phyloP scores from a whole-genome alignment of 148 eudicot species.

The Bassia scoparia region DNA sequence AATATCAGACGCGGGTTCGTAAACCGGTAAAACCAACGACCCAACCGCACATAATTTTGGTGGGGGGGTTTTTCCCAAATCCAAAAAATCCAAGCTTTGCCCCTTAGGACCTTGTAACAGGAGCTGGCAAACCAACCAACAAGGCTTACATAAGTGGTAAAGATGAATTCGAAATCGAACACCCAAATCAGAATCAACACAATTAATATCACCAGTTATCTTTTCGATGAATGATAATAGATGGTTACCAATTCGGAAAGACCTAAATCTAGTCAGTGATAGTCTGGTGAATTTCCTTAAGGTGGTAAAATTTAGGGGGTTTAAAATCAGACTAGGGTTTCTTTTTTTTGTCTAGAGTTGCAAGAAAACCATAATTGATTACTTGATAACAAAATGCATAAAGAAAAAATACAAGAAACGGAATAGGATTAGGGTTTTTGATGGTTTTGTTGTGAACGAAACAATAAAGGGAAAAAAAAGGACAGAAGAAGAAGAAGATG shows the following conservation, averaged over 20 bases:
- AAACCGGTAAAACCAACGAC: slow-evolving; percentile 96
- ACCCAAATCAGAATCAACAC: slow-evolving; percentile 41
- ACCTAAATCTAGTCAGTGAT: slow-evolving; percentile 35
- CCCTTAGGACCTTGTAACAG: slow-evolving; percentile 51
- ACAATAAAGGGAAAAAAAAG: background rate
- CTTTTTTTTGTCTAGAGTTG: slow-evolving; percentile 34
- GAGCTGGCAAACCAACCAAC: slow-evolving; percentile 82
- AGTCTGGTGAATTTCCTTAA: slow-evolving; percentile 32
- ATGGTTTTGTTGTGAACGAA: background rate
- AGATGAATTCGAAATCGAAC: slow-evolving; percentile 41
- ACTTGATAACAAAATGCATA: slow-evolving; percentile 5
- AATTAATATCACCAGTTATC: slow-evolving; percentile 23
- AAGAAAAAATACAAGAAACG: background rate
- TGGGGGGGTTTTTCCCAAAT: slow-evolving; percentile 72
- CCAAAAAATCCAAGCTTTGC: slow-evolving; percentile 61
- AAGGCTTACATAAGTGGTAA: slow-evolving; percentile 46
- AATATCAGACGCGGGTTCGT: slow-evolving; percentile 95
- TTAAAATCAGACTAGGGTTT: slow-evolving; percentile 49
- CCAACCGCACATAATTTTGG: slow-evolving; percentile 91
- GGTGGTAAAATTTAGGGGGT: slow-evolving; percentile 53
- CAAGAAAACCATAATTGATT: slow-evolving; percentile 49
- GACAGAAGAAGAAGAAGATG: background rate
- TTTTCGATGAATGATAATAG: slow-evolving; percentile 45
- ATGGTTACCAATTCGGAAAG: slow-evolving; percentile 43
- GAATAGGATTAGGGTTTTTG: background rate